Evolutionary conservation across 495 filamentous ascomycete species (phyloP), one percentile per base, ranked within the genome.

Genomic region (Podospora pseudoanserina): DNA sequence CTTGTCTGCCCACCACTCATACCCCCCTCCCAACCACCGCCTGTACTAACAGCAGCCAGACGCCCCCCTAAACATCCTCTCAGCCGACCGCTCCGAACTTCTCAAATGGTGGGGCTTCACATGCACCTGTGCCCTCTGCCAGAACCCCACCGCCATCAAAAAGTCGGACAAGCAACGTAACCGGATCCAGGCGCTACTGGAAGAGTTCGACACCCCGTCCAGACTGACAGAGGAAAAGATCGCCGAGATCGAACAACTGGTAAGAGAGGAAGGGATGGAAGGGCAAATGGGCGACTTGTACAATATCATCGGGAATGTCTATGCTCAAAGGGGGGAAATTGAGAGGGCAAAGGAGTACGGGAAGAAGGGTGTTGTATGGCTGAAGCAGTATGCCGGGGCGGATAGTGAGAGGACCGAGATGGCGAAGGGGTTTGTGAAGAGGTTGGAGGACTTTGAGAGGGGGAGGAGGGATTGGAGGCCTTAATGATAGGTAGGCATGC

Each of bases 91-190:
- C 6, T 49, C 59, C 26, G n/a, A 69, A 1, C 67, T 74, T 3
- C 70, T 78, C 26, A 67, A 67, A 13, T 65, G 66, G 63, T 78
- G 76, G 76, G 76, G 76, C 15, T 78, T 78, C 68, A 71, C 72
- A 56, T 78, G 76, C 63, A 71, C 69, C 18, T 78, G 76, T 55
- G 61, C 76, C 5, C 70, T 78, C 4, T 78, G 76, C 61, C 53
- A 9, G 7, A 54, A 65, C 4, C 28, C 67, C 3, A 26, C 62
- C 15, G 69, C 60, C 0, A 61, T 44, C 1, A 65, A 61, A 16
- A 34, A 59, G 3, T 77, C 75, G 2, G 75, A 77, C 55, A 59
- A 55, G 6, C 72, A 68, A 9, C 67, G 75, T 4, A 53, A 60
- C 13, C 67, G 70, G 39, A 71, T 77, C 54, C 74, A 74, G 27